Percentiles rank a stretch among this genome's conserved stretches.
Conservation (phyloP, 1,284 basidiomycete species). For the Ustilago bromivora region DNA sequence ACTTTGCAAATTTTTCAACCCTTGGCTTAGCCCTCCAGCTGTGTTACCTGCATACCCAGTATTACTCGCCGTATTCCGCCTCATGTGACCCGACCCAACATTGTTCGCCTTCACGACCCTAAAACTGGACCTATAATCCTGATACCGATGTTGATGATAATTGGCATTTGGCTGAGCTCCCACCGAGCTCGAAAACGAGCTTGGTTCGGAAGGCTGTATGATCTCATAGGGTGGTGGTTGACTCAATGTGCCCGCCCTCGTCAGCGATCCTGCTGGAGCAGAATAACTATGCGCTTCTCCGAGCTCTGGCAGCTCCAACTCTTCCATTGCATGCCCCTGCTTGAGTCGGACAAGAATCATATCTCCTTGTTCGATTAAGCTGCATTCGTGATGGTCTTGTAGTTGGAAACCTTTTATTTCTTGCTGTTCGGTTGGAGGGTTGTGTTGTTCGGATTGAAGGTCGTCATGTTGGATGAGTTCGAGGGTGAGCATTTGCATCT, state of each 20-base stretch:
- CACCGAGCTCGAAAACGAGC: conserved; percentile 65
- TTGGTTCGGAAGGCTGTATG: conserved; percentile 62
- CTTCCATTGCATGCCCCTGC: conserved; percentile 39
- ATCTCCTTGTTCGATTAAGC: conserved; percentile 65
- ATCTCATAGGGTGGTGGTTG: conserved; percentile 59
- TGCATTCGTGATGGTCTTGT: conserved; percentile 66
- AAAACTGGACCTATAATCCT: conserved; percentile 58
- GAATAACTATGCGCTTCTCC: conserved; percentile 54
- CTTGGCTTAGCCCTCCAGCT: conserved; percentile 24
- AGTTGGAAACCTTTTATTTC: conserved; percentile 58
- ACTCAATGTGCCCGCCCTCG: conserved; percentile 52
- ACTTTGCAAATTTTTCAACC: conserved; percentile 30
- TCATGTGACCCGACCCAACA: conserved; percentile 45
- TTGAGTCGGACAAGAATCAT: conserved; percentile 61
- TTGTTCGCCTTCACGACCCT: conserved; percentile 59
- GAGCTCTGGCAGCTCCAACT: conserved; percentile 62
- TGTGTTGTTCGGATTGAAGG: conserved; percentile 38
- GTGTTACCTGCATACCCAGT: conserved; percentile 17
- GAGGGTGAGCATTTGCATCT: conserved; percentile 65
- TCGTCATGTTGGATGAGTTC: conserved; percentile 63
- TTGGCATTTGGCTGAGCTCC: conserved; percentile 66
- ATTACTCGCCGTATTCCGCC: conserved; percentile 19
- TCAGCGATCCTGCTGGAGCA: conserved; percentile 46
- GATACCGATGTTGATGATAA: conserved; percentile 62
- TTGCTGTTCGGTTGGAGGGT: background rate